These are phyloP conservation scores for Pseudofabraea citricarpa DNA, from an alignment of 2,329 filamentous ascomycete genomes.

Conservation along the genomic window DNA sequence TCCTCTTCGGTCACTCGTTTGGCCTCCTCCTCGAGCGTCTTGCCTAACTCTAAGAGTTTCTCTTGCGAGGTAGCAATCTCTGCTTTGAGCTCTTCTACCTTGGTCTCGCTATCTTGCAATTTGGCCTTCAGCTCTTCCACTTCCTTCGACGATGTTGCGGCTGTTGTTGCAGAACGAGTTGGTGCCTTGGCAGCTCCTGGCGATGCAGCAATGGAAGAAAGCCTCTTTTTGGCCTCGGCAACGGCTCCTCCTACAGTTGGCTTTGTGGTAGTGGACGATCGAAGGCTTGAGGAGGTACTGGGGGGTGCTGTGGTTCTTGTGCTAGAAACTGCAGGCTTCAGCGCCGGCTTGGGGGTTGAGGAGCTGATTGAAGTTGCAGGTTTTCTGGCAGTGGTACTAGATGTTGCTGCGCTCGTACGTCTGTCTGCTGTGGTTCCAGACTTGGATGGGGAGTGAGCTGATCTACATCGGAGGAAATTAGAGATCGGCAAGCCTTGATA, in stretches of 20 bases:
- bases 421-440: not conserved
- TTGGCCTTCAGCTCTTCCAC: conserved; percentile 57
- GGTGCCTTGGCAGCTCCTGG: conserved; percentile 32
- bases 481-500: no score
- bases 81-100: conserved; percentile 51
- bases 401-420: not conserved
- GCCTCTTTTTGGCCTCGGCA: conserved; percentile 50
- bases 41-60: conserved; percentile 49
- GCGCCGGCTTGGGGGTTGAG: conserved; percentile 30
- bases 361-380: conserved; percentile 21
- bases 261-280: conserved; percentile 27
- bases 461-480: not conserved
- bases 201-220: conserved; percentile 44
- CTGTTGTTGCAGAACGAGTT: conserved; percentile 35
- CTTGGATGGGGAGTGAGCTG: not conserved
- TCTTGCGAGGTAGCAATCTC: conserved; percentile 52
- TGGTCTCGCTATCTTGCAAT: conserved; percentile 51
- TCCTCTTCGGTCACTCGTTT: conserved; percentile 32
- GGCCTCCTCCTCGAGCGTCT: conserved; percentile 41
- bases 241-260: conserved; percentile 32
- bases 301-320: conserved; percentile 26
- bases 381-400: conserved; percentile 23
- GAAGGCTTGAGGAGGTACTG: conserved; percentile 28
- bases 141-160: conserved; percentile 44
- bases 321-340: conserved; percentile 34